Percentiles rank a stretch among this genome's conserved stretches.
These are phyloP conservation scores for Telfairia occidentalis DNA, from an alignment of 331 rosid genomes.

Conservation along the genomic window DNA sequence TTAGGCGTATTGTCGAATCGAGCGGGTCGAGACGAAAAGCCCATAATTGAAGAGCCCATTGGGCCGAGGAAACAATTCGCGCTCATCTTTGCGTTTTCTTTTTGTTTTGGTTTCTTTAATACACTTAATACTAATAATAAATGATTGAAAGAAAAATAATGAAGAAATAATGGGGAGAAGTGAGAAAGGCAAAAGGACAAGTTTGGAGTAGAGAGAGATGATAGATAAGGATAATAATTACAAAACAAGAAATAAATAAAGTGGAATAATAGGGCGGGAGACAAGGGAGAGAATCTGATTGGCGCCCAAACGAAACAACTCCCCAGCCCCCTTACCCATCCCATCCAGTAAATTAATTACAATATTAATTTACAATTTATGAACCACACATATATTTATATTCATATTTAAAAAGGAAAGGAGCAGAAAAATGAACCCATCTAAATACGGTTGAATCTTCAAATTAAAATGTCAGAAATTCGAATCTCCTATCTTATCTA, in stretches of 20 bases:
- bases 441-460: too few species aligned
- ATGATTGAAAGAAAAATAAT: not conserved
- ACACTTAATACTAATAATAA: not conserved
- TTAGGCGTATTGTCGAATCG: not conserved
- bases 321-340: not conserved
- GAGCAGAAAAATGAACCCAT: not conserved
- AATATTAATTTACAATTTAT: not conserved
- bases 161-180: not conserved
- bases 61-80: not conserved
- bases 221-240: constrained; percentile 3
- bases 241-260: not conserved
- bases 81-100: not conserved
- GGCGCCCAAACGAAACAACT: not conserved
- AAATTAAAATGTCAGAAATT: too few species aligned
- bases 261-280: not conserved
- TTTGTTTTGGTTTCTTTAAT: not conserved
- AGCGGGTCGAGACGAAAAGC: not conserved
- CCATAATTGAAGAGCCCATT: not conserved
- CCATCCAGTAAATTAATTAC: not conserved
- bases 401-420: not conserved
- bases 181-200: constrained; percentile 7
- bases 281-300: not conserved
- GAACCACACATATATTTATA: too few species aligned
- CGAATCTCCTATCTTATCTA: too few species aligned
- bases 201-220: not conserved